Evolutionary conservation across 169 alveolate species (phyloP), one percentile per base, ranked within the genome.

Genomic region (Plasmodium malariae): DNA sequence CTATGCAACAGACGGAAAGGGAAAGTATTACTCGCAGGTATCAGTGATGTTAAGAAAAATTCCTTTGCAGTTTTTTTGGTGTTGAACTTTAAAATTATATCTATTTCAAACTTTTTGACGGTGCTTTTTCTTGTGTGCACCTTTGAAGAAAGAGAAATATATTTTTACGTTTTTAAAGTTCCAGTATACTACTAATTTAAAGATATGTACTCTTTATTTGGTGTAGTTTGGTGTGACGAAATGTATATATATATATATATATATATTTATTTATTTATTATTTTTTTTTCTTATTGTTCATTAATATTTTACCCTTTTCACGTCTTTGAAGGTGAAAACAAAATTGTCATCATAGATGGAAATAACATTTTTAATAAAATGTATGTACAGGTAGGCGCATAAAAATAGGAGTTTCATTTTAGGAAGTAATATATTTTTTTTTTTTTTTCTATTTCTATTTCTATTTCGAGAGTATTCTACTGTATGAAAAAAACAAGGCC

Each of bases 61-160:
- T 74, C 88, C 32, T 74, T 74, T 37, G 74, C 48, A 59, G 36
- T 32, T 49, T 17, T 74, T 57, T 24, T 7, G n/a, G 36, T 28
- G 62, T 60, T 60, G 74, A 74, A 74, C 7, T 24, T 59, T 17
- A 74, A 24, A 19, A 26, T 30, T 0, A 74, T 14, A 0, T 74
- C 88, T 1, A 74, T 57, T 74, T 74, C 88, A 28, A 59, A 74
- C 60, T 74, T 74, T 19, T 37, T 60, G 51, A 74, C 30, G 36
- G 57, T 28, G 24, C 21, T 26, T 74, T 74, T 74, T 62, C 21
- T 34, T 14, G 88, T 74, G 49, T 30, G n/a, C 19, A 74, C 74
- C 88, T 74, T 59, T 12, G 24, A 60, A 21, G 17, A 12, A 24
- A n/a, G n/a, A n/a, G n/a, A n/a, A n/a, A n/a, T n/a, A n/a, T n/a